Evolutionary conservation across 805 yeast species (phyloP).

Genomic region (Ogataea philodendri): DNA sequence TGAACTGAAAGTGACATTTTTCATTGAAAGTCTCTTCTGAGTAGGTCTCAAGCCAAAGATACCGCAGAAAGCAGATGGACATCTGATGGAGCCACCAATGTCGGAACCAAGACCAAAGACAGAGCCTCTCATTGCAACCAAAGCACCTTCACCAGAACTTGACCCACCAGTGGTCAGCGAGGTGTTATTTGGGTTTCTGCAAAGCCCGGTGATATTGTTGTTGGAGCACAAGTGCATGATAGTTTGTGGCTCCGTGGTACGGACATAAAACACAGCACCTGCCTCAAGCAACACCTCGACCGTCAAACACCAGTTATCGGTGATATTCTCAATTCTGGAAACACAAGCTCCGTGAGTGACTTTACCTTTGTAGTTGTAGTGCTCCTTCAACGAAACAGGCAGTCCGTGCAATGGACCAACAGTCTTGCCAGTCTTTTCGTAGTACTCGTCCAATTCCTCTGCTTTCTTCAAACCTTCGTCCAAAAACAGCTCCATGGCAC

Average conservation of each 20-base stretch:
- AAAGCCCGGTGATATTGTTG: constrained; percentile 10
- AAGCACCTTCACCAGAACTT: constrained; percentile 11
- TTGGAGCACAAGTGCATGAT: constrained; percentile 10
- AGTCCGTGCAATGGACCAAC: constrained; percentile 63
- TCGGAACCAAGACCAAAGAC: constrained; percentile 10
- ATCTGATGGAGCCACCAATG: constrained; percentile 10
- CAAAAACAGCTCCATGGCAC: constrained; percentile 45
- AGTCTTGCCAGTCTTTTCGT: constrained; percentile 42
- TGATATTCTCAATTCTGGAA: constrained; percentile 39
- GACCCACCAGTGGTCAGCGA: constrained; percentile 12
- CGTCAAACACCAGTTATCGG: constrained; percentile 40
- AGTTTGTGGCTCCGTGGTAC: constrained; percentile 10
- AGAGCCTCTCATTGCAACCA: constrained; percentile 9
- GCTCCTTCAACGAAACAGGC: constrained; percentile 63
- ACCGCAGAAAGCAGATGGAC: constrained; percentile 54
- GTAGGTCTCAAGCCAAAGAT: constrained; percentile 50
- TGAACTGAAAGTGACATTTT: constrained; percentile 36
- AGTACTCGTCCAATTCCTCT: constrained; percentile 50
- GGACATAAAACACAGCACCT: constrained; percentile 9
- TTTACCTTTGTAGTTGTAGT: constrained; percentile 47
- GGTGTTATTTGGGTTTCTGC: constrained; percentile 10
- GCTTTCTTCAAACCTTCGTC: constrained; percentile 50
- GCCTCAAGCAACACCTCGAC: constrained; percentile 42
- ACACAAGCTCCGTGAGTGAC: constrained; percentile 54
- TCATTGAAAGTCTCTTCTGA: constrained; percentile 46